phyloP scores from a whole-genome alignment of 2,329 filamentous ascomycete genomes.

The Dactylellina sp. region DNA sequence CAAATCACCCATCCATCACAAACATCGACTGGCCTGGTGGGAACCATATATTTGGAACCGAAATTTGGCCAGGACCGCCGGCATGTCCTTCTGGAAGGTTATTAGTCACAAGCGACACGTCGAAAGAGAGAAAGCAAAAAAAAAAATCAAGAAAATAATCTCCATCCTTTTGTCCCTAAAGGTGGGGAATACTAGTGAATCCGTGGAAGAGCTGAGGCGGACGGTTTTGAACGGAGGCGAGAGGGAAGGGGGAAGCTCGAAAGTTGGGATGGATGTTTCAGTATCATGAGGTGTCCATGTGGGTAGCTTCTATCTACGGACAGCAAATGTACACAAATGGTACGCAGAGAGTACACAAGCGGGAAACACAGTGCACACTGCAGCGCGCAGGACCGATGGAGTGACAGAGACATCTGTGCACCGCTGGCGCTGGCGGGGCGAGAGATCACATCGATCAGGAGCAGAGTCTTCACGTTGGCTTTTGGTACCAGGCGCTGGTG shows the following conservation, averaged over 20 bases:
- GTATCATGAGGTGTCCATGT: constrained; percentile 44
- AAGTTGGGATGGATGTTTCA: constrained; percentile 35
- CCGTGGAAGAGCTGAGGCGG: constrained; percentile 6
- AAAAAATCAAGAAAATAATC: background rate
- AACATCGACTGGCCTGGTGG: constrained; percentile 8
- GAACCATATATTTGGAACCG: constrained; percentile 50
- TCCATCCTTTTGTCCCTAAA: background rate
- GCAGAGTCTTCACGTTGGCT: too few relatives aligned
- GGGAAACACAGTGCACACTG: too few relatives aligned
- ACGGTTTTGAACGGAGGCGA: constrained; percentile 24
- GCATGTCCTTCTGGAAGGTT: constrained; percentile 40
- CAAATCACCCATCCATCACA: constrained; percentile 14
- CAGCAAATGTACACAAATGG: background rate
- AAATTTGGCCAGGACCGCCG: constrained; percentile 38
- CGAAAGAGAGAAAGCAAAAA: constrained; percentile 12
- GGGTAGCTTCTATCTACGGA: constrained; percentile 12
- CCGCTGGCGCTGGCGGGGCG: background rate
- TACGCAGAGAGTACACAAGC: too few relatives aligned
- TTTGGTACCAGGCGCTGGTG: too few relatives aligned
- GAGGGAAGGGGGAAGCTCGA: background rate
- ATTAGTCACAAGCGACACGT: constrained; percentile 31
- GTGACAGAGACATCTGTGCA: too few relatives aligned
- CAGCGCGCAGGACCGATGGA: too few relatives aligned
- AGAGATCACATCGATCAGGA: constrained; percentile 1
- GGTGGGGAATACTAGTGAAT: too few relatives aligned